Percentiles rank a stretch among this genome's conserved stretches.
phyloP scores from a whole-genome alignment of 164 flowering plant species.

The Vitis cinerea region DNA sequence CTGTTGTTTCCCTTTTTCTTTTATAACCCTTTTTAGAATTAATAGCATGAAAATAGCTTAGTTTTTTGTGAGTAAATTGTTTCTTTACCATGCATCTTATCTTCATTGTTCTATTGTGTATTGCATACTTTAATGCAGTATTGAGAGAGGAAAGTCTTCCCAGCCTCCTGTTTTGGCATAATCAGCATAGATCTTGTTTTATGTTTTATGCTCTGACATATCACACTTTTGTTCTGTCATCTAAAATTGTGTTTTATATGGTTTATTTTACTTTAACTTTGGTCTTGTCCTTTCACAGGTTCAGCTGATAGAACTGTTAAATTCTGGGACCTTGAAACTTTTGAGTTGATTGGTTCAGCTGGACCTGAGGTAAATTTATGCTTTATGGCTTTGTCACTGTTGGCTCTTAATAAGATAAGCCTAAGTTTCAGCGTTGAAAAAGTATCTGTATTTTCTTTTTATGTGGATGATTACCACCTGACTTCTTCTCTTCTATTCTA shows the following conservation, averaged over 20 bases:
- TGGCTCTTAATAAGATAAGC: neutral
- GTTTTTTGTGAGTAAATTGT: neutral
- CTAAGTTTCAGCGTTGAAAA: neutral
- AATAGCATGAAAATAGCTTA: neutral
- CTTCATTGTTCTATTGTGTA: too few species aligned
- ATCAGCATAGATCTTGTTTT: too few species aligned
- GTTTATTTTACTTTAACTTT: neutral
- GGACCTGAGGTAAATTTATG: constrained; percentile 81
- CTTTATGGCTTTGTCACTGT: neutral
- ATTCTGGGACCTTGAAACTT: constrained; percentile 99
- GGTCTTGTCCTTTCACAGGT: constrained; percentile 47
- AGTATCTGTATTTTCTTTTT: neutral
- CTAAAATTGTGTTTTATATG: neutral
- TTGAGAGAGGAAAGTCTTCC: too few species aligned
- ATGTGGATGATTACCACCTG: neutral
- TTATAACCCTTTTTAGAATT: neutral
- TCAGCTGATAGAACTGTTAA: constrained; percentile 95
- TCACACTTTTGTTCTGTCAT: neutral
- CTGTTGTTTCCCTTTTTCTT: neutral
- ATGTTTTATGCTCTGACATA: too few species aligned
- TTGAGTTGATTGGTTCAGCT: constrained; percentile 95
- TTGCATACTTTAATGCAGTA: too few species aligned
- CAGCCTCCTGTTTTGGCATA: too few species aligned
- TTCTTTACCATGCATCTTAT: neutral
- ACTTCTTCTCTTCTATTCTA: constrained; percentile 27